Percentiles rank a stretch among this genome's conserved stretches.
Evolutionary conservation across 129 eudicot species (phyloP).

Genomic region (Pseudognaphalium luteoalbum): DNA sequence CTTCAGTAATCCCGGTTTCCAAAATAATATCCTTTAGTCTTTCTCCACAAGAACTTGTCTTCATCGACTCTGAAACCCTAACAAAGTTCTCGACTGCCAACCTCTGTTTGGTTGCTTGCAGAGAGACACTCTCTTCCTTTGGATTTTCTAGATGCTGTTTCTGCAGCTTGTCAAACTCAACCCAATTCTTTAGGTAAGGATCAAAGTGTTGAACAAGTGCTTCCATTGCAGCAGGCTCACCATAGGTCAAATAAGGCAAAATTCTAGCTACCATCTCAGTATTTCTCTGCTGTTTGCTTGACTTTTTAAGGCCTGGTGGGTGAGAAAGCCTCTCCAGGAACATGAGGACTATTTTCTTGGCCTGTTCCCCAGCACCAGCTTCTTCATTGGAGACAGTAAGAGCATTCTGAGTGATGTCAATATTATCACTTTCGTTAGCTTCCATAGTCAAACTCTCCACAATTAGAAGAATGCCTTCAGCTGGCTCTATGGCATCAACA

Average conservation of each 20-base stretch:
- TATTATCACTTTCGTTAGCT: constrained; percentile 91
- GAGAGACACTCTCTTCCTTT: constrained; percentile 68
- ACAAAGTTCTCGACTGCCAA: constrained; percentile 90
- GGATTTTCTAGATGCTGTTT: constrained; percentile 63
- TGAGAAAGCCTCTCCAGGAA: constrained; percentile 85
- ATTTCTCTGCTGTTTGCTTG: constrained; percentile 92
- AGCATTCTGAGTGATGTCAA: constrained; percentile 72
- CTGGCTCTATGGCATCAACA: constrained; percentile 98
- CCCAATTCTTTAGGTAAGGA: constrained; percentile 82
- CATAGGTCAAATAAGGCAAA: constrained; percentile 94
- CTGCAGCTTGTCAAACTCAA: constrained; percentile 71
- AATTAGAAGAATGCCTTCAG: constrained; percentile 94
- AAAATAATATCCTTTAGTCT: constrained; percentile 88
- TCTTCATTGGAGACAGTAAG: constrained; percentile 81
- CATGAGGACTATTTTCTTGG: constrained; percentile 95
- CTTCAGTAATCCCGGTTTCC: constrained; percentile 76
- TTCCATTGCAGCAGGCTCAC: constrained; percentile 99
- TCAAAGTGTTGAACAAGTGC: constrained; percentile 87
- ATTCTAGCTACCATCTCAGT: constrained; percentile 99
- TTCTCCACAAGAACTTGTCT: constrained; percentile 95
- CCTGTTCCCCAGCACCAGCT: constrained; percentile 88
- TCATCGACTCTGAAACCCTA: constrained; percentile 93
- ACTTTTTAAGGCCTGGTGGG: constrained; percentile 81
- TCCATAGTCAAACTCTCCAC: constrained; percentile 92
- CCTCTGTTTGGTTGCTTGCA: constrained; percentile 70